Evolutionary conservation across 306 rosid species (phyloP), one percentile per base, ranked within the genome.

Genomic region (Sicyos baderoa): DNA sequence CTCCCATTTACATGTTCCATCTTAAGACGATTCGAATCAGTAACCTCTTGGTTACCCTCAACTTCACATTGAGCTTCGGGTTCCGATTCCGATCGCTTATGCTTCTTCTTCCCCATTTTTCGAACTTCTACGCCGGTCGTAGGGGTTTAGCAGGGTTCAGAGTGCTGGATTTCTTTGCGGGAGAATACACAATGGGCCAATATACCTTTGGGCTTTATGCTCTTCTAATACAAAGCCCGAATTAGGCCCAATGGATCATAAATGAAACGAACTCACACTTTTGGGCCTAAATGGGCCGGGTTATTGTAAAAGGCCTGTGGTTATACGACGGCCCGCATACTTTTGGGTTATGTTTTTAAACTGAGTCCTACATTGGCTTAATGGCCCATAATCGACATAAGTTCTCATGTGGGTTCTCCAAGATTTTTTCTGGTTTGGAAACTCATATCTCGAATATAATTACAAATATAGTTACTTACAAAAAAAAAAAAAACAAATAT

Each of bases 81-180:
- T 62, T 83, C 86, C 52, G 74, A 25, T 27, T 79, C 82, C 47
- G 64, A 27, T 74, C 74, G 71, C 76, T 74, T 75, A 79, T 82
- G 88, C 76, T 80, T 87, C 88, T 87, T 87, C 87, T 86, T 93
- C 81, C 69, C 96, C 99, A 90, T 93, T 71, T 71, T 50, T 54
- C 10, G 22, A 2, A 35, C 58, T 68, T 16, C 22, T 55, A 54
- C 17, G 54, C 21, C 51, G 29, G 56, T 22, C 76, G 6, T 32
- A 27, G 73, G 67, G 75, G 53, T 59, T 58, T 42, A 27, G 45
- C 21, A 48, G 76, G 45, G 69, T 44, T 57, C 29, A 19, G 42
- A 68, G 27, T 23, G 47, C 56, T 18, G 72, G 72, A 67, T 12
- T 13, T n/a, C n/a, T n/a, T n/a, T n/a, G n/a, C n/a, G n/a, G n/a